Percentiles rank a stretch among this genome's conserved stretches.
Evolutionary conservation across 116 monocot genomes (phyloP).

Genomic region (Iris pallida): DNA sequence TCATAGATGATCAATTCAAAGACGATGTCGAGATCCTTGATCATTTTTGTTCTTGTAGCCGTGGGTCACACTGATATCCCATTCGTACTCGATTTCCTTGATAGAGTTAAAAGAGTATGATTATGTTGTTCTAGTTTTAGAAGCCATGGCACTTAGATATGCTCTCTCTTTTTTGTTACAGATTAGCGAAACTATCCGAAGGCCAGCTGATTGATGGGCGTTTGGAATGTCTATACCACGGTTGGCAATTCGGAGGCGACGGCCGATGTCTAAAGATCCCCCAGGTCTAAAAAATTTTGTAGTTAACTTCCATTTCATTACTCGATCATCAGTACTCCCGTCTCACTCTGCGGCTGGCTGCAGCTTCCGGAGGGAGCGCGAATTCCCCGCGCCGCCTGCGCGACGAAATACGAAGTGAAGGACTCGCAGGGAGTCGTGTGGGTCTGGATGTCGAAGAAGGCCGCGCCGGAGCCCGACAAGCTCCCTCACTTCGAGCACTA

Average conservation of each 20-base stretch:
- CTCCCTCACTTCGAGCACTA: constrained; percentile 73
- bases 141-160: too few species aligned
- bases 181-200: constrained; percentile 76
- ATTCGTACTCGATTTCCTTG: too few species aligned
- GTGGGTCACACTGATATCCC: too few species aligned
- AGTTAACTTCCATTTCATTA: neutral
- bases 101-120: too few species aligned
- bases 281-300: constrained; percentile 36
- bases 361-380: constrained; percentile 66
- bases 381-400: constrained; percentile 59
- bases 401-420: constrained; percentile 36
- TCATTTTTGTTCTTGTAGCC: too few species aligned
- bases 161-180: constrained; percentile 10
- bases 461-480: constrained; percentile 36
- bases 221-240: constrained; percentile 84
- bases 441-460: constrained; percentile 83
- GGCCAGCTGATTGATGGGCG: constrained; percentile 73
- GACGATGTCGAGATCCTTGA: too few species aligned
- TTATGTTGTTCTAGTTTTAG: too few species aligned
- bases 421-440: constrained; percentile 79
- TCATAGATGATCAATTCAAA: too few species aligned
- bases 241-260: constrained; percentile 76
- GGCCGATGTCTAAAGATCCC: constrained; percentile 75
- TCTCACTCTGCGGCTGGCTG: constrained; percentile 1
- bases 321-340: neutral